A percentile compares a stretch with the other conserved stretches of the same genome.
phyloP scores from a whole-genome alignment of 2,329 filamentous ascomycete species.

The Xylariaceae sp. region DNA sequence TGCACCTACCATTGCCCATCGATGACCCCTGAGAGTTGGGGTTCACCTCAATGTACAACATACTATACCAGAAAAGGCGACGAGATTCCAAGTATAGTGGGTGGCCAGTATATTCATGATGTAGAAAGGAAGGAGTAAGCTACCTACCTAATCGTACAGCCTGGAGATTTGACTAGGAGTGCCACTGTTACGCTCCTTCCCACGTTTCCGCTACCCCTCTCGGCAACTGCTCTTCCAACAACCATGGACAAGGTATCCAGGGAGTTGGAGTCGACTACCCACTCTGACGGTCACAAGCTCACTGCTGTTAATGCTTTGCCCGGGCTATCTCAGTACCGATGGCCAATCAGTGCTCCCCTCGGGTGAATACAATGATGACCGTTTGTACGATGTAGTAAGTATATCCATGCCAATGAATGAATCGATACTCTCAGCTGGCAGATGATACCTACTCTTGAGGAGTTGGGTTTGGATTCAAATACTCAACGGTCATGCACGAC shows the following conservation, averaged over 20 bases:
- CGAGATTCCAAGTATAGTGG: no score
- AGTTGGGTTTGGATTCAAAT: background rate
- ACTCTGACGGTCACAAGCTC: conserved; percentile 1
- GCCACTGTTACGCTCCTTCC: no score
- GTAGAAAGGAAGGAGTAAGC: no score
- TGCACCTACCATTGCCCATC: background rate
- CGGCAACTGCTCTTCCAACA: no score
- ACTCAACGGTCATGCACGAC: background rate
- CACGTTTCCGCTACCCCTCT: no score
- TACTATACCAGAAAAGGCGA: background rate
- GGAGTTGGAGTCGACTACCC: conserved; percentile 2
- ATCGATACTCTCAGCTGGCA: background rate
- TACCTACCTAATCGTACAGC: no score
- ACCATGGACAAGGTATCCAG: background rate
- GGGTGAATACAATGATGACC: conserved; percentile 5
- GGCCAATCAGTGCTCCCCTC: conserved; percentile 4
- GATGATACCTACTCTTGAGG: background rate
- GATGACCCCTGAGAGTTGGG: background rate
- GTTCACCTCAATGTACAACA: background rate
- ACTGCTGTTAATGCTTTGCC: background rate
- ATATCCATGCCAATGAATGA: background rate
- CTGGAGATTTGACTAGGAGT: no score
- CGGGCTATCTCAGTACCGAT: background rate
- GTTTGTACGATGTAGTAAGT: background rate
- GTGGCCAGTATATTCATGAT: no score